phyloP scores from a whole-genome alignment of 352 stramenopile genomes.

The Globisporangium acanthophoron region DNA sequence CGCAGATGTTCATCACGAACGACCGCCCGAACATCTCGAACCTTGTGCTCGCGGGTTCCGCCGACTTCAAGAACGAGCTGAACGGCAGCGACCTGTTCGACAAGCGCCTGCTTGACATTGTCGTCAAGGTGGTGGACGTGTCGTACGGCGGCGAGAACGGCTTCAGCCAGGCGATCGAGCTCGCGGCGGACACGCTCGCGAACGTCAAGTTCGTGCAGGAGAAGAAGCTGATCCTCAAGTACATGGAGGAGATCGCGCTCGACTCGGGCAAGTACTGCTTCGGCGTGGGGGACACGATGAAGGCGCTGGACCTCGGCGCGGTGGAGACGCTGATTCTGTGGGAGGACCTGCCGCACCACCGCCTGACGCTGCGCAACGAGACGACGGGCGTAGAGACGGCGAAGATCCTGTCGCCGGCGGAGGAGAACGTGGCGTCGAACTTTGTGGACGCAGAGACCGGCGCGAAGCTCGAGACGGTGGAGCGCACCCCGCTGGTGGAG shows the following conservation, averaged over 20 bases:
- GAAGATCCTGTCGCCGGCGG: slow-evolving; percentile 74
- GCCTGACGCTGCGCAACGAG: slow-evolving; percentile 93
- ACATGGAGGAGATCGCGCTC: slow-evolving; percentile 99
- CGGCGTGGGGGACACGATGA: slow-evolving; percentile 97
- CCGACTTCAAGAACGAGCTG: slow-evolving; percentile 99
- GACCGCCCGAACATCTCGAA: slow-evolving; percentile 97
- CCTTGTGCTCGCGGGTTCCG: slow-evolving; percentile 97
- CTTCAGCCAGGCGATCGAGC: slow-evolving; percentile 99
- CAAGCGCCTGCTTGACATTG: slow-evolving; percentile 91
- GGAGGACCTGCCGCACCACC: slow-evolving; percentile 97
- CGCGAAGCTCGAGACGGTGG: slow-evolving; percentile 96
- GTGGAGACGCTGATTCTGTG: slow-evolving; percentile 99
- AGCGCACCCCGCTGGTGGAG: slow-evolving; percentile 97
- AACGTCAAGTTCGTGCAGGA: slow-evolving; percentile 99
- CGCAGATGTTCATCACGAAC: slow-evolving; percentile 98
- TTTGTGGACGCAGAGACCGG: slow-evolving; percentile 95
- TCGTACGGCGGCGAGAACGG: slow-evolving; percentile 98
- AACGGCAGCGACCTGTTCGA: slow-evolving; percentile 97
- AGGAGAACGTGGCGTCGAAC: slow-evolving; percentile 93
- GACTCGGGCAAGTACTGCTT: slow-evolving; percentile 99
- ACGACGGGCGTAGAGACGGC: slow-evolving; percentile 79
- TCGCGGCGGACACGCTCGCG: slow-evolving; percentile 94
- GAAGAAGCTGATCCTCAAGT: slow-evolving; percentile 99
- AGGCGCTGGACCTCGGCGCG: slow-evolving; percentile 96
- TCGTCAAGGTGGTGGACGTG: slow-evolving; percentile 99